Evolutionary conservation across 2,329 filamentous ascomycete species (phyloP).

Genomic region (Ceratocystis huliohia): DNA sequence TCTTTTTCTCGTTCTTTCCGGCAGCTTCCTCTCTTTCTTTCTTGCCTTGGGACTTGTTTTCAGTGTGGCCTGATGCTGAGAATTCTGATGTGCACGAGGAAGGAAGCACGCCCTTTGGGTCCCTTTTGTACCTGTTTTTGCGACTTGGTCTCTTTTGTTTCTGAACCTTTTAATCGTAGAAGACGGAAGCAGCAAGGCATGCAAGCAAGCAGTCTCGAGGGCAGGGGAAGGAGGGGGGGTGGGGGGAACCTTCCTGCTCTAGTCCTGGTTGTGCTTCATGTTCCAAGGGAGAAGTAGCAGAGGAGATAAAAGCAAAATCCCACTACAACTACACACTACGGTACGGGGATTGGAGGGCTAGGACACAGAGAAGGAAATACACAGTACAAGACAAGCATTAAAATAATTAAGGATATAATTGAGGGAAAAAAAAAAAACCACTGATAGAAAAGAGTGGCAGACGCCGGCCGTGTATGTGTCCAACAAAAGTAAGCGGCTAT

Average conservation of each 20-base stretch:
- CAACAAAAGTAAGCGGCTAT: neutral
- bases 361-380: neutral
- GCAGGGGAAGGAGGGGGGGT: neutral
- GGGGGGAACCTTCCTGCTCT: neutral
- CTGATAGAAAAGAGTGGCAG: neutral
- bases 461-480: neutral
- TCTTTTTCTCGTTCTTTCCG: neutral
- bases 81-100: neutral
- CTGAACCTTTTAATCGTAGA: neutral
- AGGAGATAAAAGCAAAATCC: neutral
- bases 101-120: neutral
- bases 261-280: neutral
- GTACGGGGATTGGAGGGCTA: neutral
- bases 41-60: neutral
- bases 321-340: neutral
- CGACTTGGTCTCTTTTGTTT: neutral
- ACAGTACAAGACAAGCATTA: neutral
- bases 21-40: neutral
- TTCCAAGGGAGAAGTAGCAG: neutral
- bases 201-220: slow-evolving; percentile 4
- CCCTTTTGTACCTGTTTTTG: neutral
- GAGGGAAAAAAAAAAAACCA: neutral
- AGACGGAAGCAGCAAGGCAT: slow-evolving; percentile 8
- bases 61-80: slow-evolving; percentile 2
- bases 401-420: neutral